Conservation (phyloP, 2,329 filamentous ascomycete genomes). For the Penicillium fuscoglaucum region DNA sequence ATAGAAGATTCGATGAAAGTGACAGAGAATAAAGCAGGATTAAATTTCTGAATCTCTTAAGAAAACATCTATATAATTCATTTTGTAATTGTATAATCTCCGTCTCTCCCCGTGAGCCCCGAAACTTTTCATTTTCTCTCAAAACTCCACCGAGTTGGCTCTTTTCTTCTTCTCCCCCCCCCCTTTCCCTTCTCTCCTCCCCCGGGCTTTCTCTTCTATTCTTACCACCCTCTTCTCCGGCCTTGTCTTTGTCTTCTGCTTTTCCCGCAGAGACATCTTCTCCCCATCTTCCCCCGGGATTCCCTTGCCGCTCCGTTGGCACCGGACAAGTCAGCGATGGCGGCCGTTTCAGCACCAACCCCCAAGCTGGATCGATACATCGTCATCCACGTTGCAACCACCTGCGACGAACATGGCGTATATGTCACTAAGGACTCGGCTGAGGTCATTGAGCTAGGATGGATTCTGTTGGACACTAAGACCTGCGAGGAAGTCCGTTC, state of each 20-base stretch:
- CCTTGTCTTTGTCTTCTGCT: slow-evolving; percentile 35
- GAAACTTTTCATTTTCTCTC: slow-evolving; percentile 24
- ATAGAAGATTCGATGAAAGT: neutral
- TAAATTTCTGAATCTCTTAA: neutral
- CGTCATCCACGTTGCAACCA: slow-evolving; percentile 97
- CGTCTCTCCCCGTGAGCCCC: slow-evolving; percentile 19
- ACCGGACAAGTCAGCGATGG: slow-evolving; percentile 40
- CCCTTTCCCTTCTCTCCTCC: slow-evolving; percentile 17
- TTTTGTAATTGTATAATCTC: slow-evolving; percentile 17
- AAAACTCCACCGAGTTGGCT: slow-evolving; percentile 28
- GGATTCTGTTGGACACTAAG: slow-evolving; percentile 93
- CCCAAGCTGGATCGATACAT: slow-evolving; percentile 91
- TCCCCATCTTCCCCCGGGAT: slow-evolving; percentile 19
- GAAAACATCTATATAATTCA: neutral
- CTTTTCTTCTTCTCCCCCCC: slow-evolving; percentile 22
- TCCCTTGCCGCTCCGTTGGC: slow-evolving; percentile 33
- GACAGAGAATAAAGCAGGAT: neutral
- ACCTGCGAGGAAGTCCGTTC: slow-evolving; percentile 81
- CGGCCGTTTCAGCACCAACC: slow-evolving; percentile 53
- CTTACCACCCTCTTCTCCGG: slow-evolving; percentile 30
- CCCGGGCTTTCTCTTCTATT: slow-evolving; percentile 27
- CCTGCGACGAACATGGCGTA: slow-evolving; percentile 97
- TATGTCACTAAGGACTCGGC: slow-evolving; percentile 99
- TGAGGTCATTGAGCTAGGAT: slow-evolving; percentile 98
- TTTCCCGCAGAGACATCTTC: slow-evolving; percentile 30